phyloP scores from a whole-genome alignment of 2,329 filamentous ascomycete species.

The Ciborinia camelliae region DNA sequence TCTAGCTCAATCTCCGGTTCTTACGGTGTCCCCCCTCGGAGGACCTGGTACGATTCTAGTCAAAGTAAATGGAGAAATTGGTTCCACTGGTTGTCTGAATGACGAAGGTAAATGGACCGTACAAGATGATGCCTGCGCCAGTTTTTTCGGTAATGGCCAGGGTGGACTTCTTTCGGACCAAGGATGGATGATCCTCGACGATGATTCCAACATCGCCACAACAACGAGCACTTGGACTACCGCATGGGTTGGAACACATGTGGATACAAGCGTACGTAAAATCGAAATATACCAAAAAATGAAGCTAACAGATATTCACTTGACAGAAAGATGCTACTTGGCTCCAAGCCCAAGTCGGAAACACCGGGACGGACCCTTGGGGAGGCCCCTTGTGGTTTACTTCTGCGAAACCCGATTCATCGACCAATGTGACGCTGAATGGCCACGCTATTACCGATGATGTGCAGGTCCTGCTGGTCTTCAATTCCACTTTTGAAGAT shows the following conservation, averaged over 20 bases:
- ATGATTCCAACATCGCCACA: background rate
- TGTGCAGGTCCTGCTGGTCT: background rate
- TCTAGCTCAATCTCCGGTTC: background rate
- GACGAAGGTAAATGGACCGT: background rate
- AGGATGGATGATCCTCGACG: background rate
- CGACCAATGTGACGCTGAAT: background rate
- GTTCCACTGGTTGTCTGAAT: background rate
- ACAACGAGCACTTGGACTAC: background rate
- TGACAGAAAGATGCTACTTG: background rate
- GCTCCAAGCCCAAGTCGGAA: slow-evolving; percentile 4
- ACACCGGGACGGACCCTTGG: background rate
- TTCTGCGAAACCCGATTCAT: background rate
- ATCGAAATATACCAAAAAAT: background rate
- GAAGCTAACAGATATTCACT: background rate
- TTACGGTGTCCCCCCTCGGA: background rate
- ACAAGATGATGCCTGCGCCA: background rate
- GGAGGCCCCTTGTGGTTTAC: background rate
- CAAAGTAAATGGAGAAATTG: background rate
- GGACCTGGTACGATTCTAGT: background rate
- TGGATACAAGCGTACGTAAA: background rate
- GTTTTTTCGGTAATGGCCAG: background rate
- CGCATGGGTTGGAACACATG: background rate
- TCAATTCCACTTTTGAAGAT: background rate
- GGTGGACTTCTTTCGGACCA: background rate
- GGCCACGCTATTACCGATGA: background rate